Evolutionary conservation across 441 rosid genomes (phyloP).

Genomic region (Populus trichocarpa): DNA sequence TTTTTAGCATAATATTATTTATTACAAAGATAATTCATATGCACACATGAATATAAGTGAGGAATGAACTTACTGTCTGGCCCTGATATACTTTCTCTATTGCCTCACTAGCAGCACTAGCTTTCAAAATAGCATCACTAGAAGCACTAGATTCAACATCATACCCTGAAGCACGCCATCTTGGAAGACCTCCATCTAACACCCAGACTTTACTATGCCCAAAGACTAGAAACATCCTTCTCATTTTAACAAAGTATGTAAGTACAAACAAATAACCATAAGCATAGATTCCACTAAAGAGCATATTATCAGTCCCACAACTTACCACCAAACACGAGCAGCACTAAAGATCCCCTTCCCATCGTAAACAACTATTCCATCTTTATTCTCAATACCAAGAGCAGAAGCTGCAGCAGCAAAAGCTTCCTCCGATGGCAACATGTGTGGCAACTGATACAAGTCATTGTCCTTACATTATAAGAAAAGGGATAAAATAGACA

Average conservation of each 20-base stretch:
- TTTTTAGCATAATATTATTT: neutral
- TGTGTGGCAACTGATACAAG: slow-evolving; percentile 78
- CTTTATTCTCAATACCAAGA: slow-evolving; percentile 83
- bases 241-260: slow-evolving; percentile 14
- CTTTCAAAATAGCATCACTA: slow-evolving; percentile 80
- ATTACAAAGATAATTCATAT: neutral
- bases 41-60: neutral
- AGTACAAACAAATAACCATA: neutral
- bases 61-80: slow-evolving; percentile 51
- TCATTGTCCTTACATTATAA: slow-evolving; percentile 7
- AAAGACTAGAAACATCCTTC: slow-evolving; percentile 92
- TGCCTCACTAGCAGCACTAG: slow-evolving; percentile 95
- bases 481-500: neutral
- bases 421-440: slow-evolving; percentile 94
- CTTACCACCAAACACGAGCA: slow-evolving; percentile 99
- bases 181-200: slow-evolving; percentile 94
- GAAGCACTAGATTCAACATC: slow-evolving; percentile 98
- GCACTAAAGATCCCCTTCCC: slow-evolving; percentile 98
- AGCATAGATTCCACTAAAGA: neutral
- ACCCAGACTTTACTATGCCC: slow-evolving; percentile 97
- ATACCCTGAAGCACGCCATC: slow-evolving; percentile 93
- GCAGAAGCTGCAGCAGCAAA: slow-evolving; percentile 95
- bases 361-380: slow-evolving; percentile 90
- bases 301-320: slow-evolving; percentile 15
- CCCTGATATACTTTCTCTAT: slow-evolving; percentile 87